Evolutionary conservation across 257 asterid genomes (phyloP), one percentile per base, ranked within the genome.

Genomic region (Jaltomata sinuosa): DNA sequence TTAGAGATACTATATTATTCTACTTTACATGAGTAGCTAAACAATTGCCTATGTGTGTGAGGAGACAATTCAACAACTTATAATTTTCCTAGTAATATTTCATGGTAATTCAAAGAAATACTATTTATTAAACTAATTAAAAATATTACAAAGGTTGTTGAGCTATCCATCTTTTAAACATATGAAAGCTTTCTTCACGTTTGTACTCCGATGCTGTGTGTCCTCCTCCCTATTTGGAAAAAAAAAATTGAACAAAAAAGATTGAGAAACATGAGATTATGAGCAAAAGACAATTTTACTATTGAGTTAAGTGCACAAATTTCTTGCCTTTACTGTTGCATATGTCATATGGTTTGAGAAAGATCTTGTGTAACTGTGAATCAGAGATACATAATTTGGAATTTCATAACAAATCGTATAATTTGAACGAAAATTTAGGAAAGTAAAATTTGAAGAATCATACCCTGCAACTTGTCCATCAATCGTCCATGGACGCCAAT

Each of bases 391-490:
- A 11, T 19, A 42, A 11, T 42, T 50, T 31, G 19, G 50, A 9
- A 68, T 19, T 68, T 34, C 49, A 54, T 21, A 0, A 54, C 4
- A 19, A n/a, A 54, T 21, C 9, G 19, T 61, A 25, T 61, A 40
- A 40, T 11, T 40, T 40, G 18, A 40, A 29, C 9, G 5, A 29
- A 14, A 0, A 29, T 49, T 1, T 1, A 3, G 5, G 7, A 1
- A 22, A 42, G 54, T 72, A 11, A 42, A 42, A 42, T 3, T 40
- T 6, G 36, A 22, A 42, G 0, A 83, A 49, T 14, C 81, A 29
- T 4, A 88, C 94, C 94, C 94, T 62, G 89, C 93, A 83, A 89
- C 88, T 90, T 91, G 93, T 3, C 86, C 90, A 16, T 85, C 81
- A 14, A 89, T 85, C 2, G 1, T 85, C 94, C 94, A 84, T 42